phyloP scores from a whole-genome alignment of 306 rosid genomes.

The Fragaria iinumae region DNA sequence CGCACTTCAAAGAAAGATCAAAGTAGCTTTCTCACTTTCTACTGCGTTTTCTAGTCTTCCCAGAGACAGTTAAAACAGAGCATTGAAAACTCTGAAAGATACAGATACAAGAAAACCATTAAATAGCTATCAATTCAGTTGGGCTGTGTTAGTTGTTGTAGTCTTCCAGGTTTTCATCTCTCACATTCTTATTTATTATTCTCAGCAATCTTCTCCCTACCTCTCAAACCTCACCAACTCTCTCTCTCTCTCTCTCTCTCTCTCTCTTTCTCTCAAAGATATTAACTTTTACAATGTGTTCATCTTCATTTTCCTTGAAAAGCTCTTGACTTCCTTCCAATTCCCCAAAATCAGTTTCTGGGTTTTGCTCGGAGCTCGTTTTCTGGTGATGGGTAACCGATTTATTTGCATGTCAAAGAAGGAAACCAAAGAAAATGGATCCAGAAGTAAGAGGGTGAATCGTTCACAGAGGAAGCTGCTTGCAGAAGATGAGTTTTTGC shows the following conservation, averaged over 20 bases:
- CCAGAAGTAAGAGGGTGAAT: conserved; percentile 79
- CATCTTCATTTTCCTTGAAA: conserved; percentile 11
- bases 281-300: neutral
- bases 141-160: too few relatives aligned
- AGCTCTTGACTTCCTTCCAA: conserved; percentile 9
- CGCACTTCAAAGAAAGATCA: neutral
- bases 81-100: too few relatives aligned
- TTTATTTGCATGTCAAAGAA: conserved; percentile 83
- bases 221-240: conserved; percentile 16
- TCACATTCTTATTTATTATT: conserved; percentile 19
- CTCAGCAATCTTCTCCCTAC: conserved; percentile 33
- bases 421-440: conserved; percentile 73
- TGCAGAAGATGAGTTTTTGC: conserved; percentile 80
- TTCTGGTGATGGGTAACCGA: conserved; percentile 69
- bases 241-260: conserved; percentile 8
- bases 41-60: neutral
- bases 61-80: too few relatives aligned
- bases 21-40: neutral
- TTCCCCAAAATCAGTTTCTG: conserved; percentile 2
- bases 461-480: conserved; percentile 86
- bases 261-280: neutral
- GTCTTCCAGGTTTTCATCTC: neutral
- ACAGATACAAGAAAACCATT: too few relatives aligned
- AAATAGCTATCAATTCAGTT: too few relatives aligned
- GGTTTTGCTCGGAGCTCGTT: conserved; percentile 13